Evolutionary conservation across 208 protist species (phyloP).

Genomic region (Trypanosomatidae sp.): DNA sequence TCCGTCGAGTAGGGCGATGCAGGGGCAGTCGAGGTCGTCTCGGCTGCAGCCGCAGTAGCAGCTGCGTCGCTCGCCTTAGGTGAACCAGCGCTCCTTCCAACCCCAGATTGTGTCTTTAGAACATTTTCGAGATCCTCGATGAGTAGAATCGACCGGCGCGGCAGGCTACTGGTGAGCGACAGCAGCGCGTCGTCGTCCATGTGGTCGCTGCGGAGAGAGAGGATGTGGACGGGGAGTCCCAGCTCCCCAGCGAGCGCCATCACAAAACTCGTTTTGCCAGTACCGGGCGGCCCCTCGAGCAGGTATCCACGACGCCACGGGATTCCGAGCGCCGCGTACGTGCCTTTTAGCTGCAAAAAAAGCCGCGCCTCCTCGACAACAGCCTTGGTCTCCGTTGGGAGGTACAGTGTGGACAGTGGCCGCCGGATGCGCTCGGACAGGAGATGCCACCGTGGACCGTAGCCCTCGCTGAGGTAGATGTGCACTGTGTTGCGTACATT

Average conservation of each 20-base stretch:
- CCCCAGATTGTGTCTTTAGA: constrained; percentile 37
- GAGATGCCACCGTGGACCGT: constrained; percentile 62
- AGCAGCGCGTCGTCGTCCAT: constrained; percentile 89
- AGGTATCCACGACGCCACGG: constrained; percentile 95
- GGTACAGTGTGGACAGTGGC: constrained; percentile 75
- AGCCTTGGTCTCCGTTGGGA: constrained; percentile 41
- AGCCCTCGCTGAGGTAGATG: constrained; percentile 64
- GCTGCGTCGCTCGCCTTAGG: neutral
- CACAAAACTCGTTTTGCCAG: constrained; percentile 94
- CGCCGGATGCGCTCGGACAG: constrained; percentile 63
- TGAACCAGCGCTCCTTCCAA: neutral
- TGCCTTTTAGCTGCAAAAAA: constrained; percentile 78
- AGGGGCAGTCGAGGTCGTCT: neutral
- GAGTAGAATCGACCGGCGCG: constrained; percentile 85
- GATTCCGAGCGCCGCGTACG: constrained; percentile 91
- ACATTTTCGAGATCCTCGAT: constrained; percentile 96
- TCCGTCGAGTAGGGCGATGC: constrained; percentile 17
- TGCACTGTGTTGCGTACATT: constrained; percentile 57
- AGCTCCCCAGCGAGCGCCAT: constrained; percentile 91
- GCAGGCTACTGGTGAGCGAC: constrained; percentile 75
- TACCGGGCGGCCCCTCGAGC: constrained; percentile 93
- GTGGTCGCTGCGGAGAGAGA: constrained; percentile 79
- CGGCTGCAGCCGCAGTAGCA: neutral
- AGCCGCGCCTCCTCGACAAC: constrained; percentile 78
- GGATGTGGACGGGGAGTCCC: constrained; percentile 88